Evolutionary conservation across 768 basidiomycete genomes (phyloP), one percentile per base, ranked within the genome.

Genomic region (Leccinum aurantiacum): DNA sequence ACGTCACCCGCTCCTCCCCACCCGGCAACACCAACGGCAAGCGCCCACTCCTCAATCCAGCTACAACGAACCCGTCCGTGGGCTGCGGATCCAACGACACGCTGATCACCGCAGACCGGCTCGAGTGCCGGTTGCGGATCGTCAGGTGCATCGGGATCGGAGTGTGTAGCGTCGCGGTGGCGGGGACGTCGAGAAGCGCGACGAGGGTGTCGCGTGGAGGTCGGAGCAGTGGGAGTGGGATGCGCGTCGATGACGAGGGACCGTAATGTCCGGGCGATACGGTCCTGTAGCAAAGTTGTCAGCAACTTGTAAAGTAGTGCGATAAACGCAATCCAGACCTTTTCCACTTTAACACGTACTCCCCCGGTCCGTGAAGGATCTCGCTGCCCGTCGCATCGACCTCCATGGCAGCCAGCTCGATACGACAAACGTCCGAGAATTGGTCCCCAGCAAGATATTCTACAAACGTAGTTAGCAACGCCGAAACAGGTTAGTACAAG

Each of bases 31-130:
- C 75, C 49, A 89, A 74, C 3, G 91, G 87, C 9, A 93, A 63
- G 10, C 86, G 82, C 3, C 85, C 84, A 53, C 77, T 82, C 51
- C 91, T 79, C 37, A 90, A 70, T 0, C 95, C 95, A 3, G 91
- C 83, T 47, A 94, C 84, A 15, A 95, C 84, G 72, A 97, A 96
- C n/a, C 81, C 79, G 46, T 91, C 91, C 13, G 81, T 74, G 15
- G 75, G 63, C 60, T 88, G 86, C 1, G 85, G 80, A 56, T 96
- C 93, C 29, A 95, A 79, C 35, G 88, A 84, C 9, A 94, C 80
- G 11, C 83, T 78, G 35, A 95, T 73, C 63, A 86, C 87, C 1
- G 89, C 88, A 3, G 91, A 84, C 37, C 86, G 82, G 8, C 77
- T 77, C 3, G 82, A 78, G 60, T 87, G 81, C 57, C 82, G 75